phyloP scores from a whole-genome alignment of 2,329 filamentous ascomycete genomes.

The Aspergillus aculeatus region DNA sequence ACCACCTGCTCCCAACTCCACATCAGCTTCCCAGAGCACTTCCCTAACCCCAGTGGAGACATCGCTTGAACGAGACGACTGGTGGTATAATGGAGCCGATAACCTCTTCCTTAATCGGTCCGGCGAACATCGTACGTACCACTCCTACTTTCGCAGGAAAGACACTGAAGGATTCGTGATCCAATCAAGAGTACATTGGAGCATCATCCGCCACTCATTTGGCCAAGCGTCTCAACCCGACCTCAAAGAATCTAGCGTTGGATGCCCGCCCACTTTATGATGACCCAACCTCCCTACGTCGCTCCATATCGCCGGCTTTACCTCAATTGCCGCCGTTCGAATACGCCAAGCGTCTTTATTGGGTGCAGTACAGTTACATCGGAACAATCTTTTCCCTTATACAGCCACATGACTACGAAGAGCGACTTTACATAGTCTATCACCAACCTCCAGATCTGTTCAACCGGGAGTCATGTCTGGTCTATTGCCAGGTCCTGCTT shows the following conservation, averaged over 20 bases:
- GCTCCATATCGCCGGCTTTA: slow-evolving; percentile 25
- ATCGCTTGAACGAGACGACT: slow-evolving; percentile 35
- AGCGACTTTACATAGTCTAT: slow-evolving; percentile 47
- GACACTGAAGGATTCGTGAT: not conserved
- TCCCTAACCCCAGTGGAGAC: slow-evolving; percentile 22
- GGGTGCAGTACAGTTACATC: slow-evolving; percentile 56
- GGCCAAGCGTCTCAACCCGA: slow-evolving; percentile 36
- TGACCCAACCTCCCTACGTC: slow-evolving; percentile 33
- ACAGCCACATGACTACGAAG: slow-evolving; percentile 49
- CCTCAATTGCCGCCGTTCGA: slow-evolving; percentile 51
- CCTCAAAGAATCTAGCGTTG: slow-evolving; percentile 35
- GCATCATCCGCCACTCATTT: slow-evolving; percentile 37
- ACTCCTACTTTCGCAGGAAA: not conserved
- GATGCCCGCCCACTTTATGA: slow-evolving; percentile 37
- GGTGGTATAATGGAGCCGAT: slow-evolving; percentile 41
- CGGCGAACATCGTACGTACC: slow-evolving; percentile 34
- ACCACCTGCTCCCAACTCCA: slow-evolving; percentile 8
- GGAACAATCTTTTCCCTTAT: slow-evolving; percentile 59
- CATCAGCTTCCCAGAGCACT: slow-evolving; percentile 15
- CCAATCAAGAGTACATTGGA: slow-evolving; percentile 33
- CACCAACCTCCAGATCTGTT: slow-evolving; percentile 42
- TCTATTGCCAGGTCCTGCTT: slow-evolving; percentile 53
- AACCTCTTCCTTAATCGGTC: slow-evolving; percentile 37
- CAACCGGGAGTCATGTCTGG: slow-evolving; percentile 50
- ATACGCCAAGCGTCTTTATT: slow-evolving; percentile 52